Percentiles rank a stretch among this genome's conserved stretches.
phyloP scores from a whole-genome alignment of 2,329 filamentous ascomycete genomes.

The Incumbomyces delicatus region DNA sequence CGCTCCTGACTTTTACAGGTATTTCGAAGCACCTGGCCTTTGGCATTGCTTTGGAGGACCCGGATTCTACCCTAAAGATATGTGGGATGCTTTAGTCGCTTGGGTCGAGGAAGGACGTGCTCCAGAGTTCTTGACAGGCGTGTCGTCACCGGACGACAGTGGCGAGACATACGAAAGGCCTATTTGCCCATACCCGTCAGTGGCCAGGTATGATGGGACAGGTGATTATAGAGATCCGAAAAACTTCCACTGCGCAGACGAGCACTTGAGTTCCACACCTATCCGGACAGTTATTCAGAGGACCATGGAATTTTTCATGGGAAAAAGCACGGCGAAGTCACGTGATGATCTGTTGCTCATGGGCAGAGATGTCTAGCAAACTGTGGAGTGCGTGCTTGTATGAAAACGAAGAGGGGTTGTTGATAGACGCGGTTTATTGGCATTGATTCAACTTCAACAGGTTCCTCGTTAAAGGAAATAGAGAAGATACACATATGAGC shows the following conservation, averaged over 20 bases:
- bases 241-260: conserved; percentile 21
- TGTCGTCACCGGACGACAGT: conserved; percentile 23
- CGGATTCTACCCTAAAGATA: conserved; percentile 27
- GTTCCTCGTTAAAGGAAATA: too few relatives aligned
- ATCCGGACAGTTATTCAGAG: background rate
- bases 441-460: too few relatives aligned
- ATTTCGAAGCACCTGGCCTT: conserved; percentile 32
- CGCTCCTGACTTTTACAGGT: conserved; percentile 29
- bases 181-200: conserved; percentile 35
- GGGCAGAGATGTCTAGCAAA: too few relatives aligned
- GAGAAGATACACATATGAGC: too few relatives aligned
- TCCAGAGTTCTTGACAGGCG: conserved; percentile 21
- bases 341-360: too few relatives aligned
- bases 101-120: conserved; percentile 31
- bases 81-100: conserved; percentile 27
- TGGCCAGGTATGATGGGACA: conserved; percentile 27
- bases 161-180: conserved; percentile 33
- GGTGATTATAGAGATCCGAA: conserved; percentile 26
- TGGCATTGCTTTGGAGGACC: conserved; percentile 27
- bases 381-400: too few relatives aligned
- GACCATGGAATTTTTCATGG: background rate
- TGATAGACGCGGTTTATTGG: too few relatives aligned
- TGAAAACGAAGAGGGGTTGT: too few relatives aligned
- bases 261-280: background rate
- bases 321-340: too few relatives aligned